Evolutionary conservation across 208 protist genomes (phyloP).

Genomic region (Phytomonas sp.): DNA sequence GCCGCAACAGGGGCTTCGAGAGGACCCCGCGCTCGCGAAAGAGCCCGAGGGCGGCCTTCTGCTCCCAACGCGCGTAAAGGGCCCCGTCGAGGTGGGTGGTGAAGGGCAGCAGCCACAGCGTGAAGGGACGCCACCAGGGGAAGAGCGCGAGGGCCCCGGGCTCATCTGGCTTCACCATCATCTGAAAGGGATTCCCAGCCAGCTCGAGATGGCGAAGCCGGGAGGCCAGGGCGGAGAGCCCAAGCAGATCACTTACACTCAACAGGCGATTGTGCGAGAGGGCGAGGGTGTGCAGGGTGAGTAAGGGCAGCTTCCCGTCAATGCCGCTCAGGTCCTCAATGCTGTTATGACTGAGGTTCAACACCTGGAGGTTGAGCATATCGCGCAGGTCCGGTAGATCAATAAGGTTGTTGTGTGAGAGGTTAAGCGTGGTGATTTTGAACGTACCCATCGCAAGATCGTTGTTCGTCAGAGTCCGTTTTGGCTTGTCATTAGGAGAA

Average conservation of each 20-base stretch:
- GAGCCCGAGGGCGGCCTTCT: constrained; percentile 29
- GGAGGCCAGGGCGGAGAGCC: constrained; percentile 50
- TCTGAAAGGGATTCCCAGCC: constrained; percentile 51
- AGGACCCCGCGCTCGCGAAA: constrained; percentile 50
- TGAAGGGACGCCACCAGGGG: constrained; percentile 50
- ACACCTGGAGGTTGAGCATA: constrained; percentile 45
- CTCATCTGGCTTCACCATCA: background rate
- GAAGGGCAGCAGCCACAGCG: constrained; percentile 62
- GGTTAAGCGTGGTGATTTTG: constrained; percentile 37
- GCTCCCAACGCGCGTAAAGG: constrained; percentile 35
- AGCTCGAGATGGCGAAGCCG: constrained; percentile 46
- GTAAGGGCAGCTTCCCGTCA: constrained; percentile 46
- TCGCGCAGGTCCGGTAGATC: constrained; percentile 69
- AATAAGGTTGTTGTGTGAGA: constrained; percentile 72
- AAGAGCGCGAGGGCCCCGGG: constrained; percentile 6
- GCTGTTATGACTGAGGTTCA: constrained; percentile 65
- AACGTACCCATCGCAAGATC: constrained; percentile 2
- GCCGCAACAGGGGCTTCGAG: constrained; percentile 32
- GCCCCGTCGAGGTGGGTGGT: constrained; percentile 41
- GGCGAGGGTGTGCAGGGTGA: constrained; percentile 37
- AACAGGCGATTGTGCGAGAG: constrained; percentile 43
- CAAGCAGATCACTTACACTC: constrained; percentile 25
- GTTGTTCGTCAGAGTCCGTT: background rate
- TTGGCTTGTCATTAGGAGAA: background rate
- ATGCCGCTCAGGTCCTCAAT: constrained; percentile 55